Conservation (phyloP, 257 asterid genomes). For the Thymus mandschuricus region DNA sequence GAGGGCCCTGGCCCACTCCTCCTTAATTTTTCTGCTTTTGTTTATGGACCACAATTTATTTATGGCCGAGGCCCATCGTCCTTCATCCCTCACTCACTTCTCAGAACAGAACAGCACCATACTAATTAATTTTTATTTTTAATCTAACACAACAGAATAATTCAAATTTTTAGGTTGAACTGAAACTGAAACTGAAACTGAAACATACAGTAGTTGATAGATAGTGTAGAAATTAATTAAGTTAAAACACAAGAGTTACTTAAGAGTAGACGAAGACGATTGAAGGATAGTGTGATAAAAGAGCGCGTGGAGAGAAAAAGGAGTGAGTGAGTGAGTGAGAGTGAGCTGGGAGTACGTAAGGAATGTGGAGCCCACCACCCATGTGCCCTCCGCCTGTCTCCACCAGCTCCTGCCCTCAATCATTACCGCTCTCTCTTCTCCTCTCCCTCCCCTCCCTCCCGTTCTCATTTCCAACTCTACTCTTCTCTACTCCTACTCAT, state of each 20-base stretch:
- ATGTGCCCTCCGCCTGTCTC: slow-evolving; percentile 97
- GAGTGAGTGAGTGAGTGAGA: background rate
- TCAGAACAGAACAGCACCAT: no score
- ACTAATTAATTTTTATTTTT: no score
- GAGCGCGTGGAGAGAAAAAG: background rate
- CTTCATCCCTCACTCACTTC: no score
- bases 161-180: no score
- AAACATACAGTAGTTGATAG: no score
- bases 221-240: no score
- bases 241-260: no score
- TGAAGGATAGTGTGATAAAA: no score
- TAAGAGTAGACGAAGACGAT: no score
- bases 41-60: slow-evolving; percentile 38
- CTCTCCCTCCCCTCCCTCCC: background rate
- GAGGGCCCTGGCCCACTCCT: slow-evolving; percentile 33
- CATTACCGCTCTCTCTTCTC: slow-evolving; percentile 48
- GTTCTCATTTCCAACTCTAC: background rate
- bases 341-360: slow-evolving; percentile 40
- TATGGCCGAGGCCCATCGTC: background rate
- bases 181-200: no score
- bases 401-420: slow-evolving; percentile 97
- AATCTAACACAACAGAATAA: no score
- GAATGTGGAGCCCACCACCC: slow-evolving; percentile 80
- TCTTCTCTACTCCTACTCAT: slow-evolving; percentile 19
- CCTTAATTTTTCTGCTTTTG: slow-evolving; percentile 39